Conservation (phyloP, 1,284 basidiomycete genomes). For the Macrocystidia cucumis region DNA sequence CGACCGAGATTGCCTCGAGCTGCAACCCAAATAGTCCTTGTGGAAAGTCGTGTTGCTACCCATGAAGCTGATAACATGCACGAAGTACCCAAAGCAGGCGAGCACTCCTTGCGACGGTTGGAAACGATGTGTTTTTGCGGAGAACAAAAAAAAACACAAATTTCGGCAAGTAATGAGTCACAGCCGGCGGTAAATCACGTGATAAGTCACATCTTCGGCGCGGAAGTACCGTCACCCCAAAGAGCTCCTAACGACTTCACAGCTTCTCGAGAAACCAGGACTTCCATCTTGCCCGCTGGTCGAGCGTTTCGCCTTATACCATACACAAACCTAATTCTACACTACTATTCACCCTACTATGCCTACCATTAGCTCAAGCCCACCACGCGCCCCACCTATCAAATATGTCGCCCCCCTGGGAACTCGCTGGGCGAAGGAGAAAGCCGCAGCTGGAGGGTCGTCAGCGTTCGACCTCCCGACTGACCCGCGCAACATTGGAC, state of each 20-base stretch:
- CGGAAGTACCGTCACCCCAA: too few relatives aligned
- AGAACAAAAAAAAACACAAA: too few relatives aligned
- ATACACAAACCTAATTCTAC: constrained; percentile 14
- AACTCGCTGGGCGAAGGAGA: constrained; percentile 80
- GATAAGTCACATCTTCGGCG: constrained; percentile 1
- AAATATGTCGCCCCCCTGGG: constrained; percentile 61
- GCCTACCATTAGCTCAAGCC: constrained; percentile 34
- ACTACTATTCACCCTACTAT: constrained; percentile 22
- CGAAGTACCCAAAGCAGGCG: too few relatives aligned
- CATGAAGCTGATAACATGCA: constrained; percentile 25
- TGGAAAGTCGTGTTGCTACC: too few relatives aligned
- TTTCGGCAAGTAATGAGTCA: too few relatives aligned
- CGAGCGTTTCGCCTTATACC: constrained; percentile 25
- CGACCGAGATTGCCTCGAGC: too few relatives aligned
- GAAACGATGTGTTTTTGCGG: too few relatives aligned
- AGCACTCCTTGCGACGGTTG: too few relatives aligned
- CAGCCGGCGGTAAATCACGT: constrained; percentile 9
- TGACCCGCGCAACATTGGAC: constrained; percentile 69
- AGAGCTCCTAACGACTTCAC: constrained; percentile 4
- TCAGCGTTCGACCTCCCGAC: constrained; percentile 66
- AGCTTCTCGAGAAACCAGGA: too few relatives aligned
- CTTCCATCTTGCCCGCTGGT: constrained; percentile 26
- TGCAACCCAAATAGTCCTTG: too few relatives aligned
- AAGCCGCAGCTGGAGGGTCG: constrained; percentile 58
- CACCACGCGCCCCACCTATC: constrained; percentile 60